Base-by-base conservation (phyloP, 2,329 filamentous ascomycete genomes). In the Ceratocystis destructans region DNA sequence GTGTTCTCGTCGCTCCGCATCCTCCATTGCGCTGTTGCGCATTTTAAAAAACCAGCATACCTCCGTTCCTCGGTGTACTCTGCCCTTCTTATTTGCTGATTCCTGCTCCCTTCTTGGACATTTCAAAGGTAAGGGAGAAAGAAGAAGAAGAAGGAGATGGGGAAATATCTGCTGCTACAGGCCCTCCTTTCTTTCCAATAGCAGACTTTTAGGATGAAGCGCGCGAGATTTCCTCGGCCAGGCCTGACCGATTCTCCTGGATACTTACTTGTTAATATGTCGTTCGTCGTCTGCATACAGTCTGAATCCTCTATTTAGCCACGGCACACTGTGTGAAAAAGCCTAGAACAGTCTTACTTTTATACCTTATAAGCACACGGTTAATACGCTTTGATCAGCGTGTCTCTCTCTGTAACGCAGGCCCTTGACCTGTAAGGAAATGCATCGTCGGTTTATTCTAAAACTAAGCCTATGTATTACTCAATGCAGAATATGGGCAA, bases 1-100 rank as follows among this genome's bases (percentile, higher is more conserved):
- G 25, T 31, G 22, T 57, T 57, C 53, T 57, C 25, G 22, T 57
- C 53, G 31, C 53, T 57, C 8, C 31, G 53, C 53, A 33, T 57
- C 53, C 53, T 57, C 53, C 25, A 57, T 57, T 57, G 53, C 53
- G 53, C 53, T 31, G 28, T 31, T 31, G 53, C 53, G 53, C 53
- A 57, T 57, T 57, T 12, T 7, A 33, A 15, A 15, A 57, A n/a
- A 1, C 53, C 53, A 31, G 22, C 53, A 28, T 22, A 17, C 53
- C 28, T n/a, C 53, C 53, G 12, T 28, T 31, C 53, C 10, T 15
- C 53, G 10, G 31, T 28, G 7, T 31, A 12, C 22, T 57, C 12
- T 57, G 53, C 22, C 25, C 17, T 28, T 50, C 20, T 20, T 12
- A 41, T 41, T 41, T 41, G 46, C 46, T 25, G 46, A 22, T 50